Evolutionary conservation across 164 flowering plant species (phyloP).

Genomic region (Vitis rupestris): DNA sequence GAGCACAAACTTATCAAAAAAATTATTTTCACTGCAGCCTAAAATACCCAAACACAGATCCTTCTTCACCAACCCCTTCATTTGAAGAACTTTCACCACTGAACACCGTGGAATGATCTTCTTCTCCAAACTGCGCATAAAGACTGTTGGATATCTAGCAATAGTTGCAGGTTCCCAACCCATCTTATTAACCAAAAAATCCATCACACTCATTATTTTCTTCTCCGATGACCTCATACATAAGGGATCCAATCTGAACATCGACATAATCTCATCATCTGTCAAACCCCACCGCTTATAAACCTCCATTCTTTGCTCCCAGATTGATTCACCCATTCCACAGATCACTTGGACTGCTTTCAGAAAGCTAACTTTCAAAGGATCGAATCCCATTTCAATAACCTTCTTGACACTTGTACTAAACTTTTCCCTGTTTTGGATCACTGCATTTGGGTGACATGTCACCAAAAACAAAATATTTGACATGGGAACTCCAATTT

Average conservation of each 20-base stretch:
- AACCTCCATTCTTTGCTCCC: neutral
- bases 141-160: no score
- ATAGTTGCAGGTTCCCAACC: no score
- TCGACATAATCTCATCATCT: neutral
- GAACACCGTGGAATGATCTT: no score
- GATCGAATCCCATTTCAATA: no score
- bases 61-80: no score
- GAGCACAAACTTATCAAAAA: no score
- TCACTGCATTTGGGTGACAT: neutral
- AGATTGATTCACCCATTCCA: neutral
- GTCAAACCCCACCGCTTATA: constrained; percentile 6
- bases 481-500: no score
- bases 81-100: no score
- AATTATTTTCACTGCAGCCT: neutral
- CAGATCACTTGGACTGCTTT: neutral
- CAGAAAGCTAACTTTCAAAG: neutral
- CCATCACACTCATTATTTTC: constrained; percentile 2
- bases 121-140: no score
- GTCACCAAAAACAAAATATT: neutral
- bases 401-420: no score
- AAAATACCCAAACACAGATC: neutral
- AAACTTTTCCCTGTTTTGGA: neutral
- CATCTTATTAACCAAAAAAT: neutral
- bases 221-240: neutral
- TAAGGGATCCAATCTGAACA: neutral